Conservation (phyloP, 192 early-diverging fungal species). For the Pecoramyces ruminantium region DNA sequence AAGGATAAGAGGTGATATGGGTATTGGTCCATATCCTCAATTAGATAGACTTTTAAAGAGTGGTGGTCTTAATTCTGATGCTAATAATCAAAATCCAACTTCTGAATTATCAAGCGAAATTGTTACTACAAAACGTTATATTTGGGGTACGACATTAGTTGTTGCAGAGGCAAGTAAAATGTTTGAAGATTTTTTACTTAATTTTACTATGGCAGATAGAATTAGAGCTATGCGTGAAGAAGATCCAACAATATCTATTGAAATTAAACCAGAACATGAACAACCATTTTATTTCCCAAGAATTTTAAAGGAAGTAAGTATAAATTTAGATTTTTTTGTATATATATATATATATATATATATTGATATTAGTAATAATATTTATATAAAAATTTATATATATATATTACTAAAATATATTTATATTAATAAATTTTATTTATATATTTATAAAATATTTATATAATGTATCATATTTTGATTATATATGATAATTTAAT, state of each 20-base stretch:
- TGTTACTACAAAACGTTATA: conserved; percentile 9
- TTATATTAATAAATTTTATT: too few species aligned
- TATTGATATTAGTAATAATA: too few species aligned
- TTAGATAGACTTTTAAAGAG: not conserved
- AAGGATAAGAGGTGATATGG: not conserved
- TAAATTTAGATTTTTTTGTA: too few species aligned
- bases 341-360: too few species aligned
- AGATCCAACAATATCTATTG: not conserved
- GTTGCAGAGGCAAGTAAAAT: conserved; percentile 60
- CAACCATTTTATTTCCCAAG: not conserved
- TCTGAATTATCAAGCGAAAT: not conserved
- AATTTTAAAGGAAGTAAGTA: not conserved
- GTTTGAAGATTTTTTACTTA: conserved; percentile 66
- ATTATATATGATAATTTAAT: too few species aligned
- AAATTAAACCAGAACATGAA: conserved; percentile 3
- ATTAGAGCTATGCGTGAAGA: not conserved
- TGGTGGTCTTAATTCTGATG: not conserved
- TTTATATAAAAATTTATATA: too few species aligned
- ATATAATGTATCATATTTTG: too few species aligned
- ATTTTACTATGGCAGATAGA: conserved; percentile 34
- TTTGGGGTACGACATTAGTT: conserved; percentile 91
- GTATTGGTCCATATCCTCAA: not conserved
- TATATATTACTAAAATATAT: too few species aligned
- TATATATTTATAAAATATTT: too few species aligned
- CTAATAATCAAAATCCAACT: not conserved